A percentile compares a stretch with the other conserved stretches of the same genome.
These are phyloP conservation scores for Silene noctiflora DNA, from an alignment of 179 eudicot genomes.

Conservation along the genomic window DNA sequence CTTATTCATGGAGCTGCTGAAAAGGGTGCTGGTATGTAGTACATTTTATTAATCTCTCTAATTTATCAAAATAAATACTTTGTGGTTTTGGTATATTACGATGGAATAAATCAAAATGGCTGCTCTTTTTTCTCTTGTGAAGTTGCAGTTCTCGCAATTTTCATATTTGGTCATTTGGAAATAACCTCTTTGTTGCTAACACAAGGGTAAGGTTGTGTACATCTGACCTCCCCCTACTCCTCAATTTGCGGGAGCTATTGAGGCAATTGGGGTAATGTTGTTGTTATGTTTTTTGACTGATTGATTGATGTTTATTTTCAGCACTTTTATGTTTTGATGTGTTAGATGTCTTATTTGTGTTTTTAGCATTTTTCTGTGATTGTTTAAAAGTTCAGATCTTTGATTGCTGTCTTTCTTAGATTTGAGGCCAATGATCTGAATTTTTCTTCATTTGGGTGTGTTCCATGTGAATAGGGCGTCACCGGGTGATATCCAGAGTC, in stretches of 20 bases:
- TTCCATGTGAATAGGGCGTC: background rate
- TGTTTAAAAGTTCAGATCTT: constrained; percentile 16
- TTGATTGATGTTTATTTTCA: background rate
- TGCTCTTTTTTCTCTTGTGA: too few relatives aligned
- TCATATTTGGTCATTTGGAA: too few relatives aligned
- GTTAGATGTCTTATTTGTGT: background rate
- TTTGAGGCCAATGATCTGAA: background rate
- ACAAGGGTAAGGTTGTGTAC: too few relatives aligned
- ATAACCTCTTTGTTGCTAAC: too few relatives aligned
- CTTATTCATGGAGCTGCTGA: constrained; percentile 68
- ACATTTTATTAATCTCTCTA: constrained; percentile 10
- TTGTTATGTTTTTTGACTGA: background rate
- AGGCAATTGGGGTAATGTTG: too few relatives aligned
- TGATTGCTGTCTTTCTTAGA: background rate
- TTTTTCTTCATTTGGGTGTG: background rate
- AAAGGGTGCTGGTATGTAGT: constrained; percentile 67
- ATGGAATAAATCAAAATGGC: too few relatives aligned
- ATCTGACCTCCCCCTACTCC: too few relatives aligned
- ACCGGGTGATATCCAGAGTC: too few relatives aligned
- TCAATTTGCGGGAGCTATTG: too few relatives aligned
- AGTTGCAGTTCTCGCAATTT: too few relatives aligned
- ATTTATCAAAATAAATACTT: background rate
- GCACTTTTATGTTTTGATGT: background rate
- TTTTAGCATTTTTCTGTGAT: background rate
- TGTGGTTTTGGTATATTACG: too few relatives aligned